phyloP scores from a whole-genome alignment of 805 yeast species.

The Kluyveromyces starmeri region DNA sequence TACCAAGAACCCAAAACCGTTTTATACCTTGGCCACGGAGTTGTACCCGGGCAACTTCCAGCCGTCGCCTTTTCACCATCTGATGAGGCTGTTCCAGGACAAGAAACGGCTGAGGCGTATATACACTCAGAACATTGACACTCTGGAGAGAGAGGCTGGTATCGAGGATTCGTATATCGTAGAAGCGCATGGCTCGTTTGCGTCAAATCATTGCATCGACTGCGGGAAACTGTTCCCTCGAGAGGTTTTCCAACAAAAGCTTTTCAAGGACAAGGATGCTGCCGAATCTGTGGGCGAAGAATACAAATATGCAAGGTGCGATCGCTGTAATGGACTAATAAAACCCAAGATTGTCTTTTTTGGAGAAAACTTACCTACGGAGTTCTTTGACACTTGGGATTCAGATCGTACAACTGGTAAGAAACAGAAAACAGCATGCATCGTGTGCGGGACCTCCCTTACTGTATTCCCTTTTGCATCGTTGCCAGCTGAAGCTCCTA shows the following conservation, averaged over 20 bases:
- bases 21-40: constrained; percentile 75
- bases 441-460: constrained; percentile 89
- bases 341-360: constrained; percentile 94
- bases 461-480: constrained; percentile 88
- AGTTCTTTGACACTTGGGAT: constrained; percentile 65
- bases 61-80: constrained; percentile 76
- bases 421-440: constrained; percentile 53
- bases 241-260: constrained; percentile 35
- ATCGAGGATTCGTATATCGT: constrained; percentile 53
- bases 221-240: constrained; percentile 50
- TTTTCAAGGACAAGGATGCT: constrained; percentile 24
- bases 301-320: constrained; percentile 39
- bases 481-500: constrained; percentile 57
- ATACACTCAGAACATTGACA: constrained; percentile 90
- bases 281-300: constrained; percentile 4
- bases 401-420: constrained; percentile 33
- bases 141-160: constrained; percentile 81
- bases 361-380: constrained; percentile 75
- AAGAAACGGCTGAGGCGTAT: constrained; percentile 55
- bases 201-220: constrained; percentile 70
- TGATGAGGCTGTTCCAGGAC: constrained; percentile 60
- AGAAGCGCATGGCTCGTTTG: constrained; percentile 96
- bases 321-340: constrained; percentile 60
- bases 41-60: constrained; percentile 79
- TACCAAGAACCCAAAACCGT: constrained; percentile 67